Evolutionary conservation across 2,329 filamentous ascomycete species (phyloP).

Genomic region (Colletotrichum lentis): DNA sequence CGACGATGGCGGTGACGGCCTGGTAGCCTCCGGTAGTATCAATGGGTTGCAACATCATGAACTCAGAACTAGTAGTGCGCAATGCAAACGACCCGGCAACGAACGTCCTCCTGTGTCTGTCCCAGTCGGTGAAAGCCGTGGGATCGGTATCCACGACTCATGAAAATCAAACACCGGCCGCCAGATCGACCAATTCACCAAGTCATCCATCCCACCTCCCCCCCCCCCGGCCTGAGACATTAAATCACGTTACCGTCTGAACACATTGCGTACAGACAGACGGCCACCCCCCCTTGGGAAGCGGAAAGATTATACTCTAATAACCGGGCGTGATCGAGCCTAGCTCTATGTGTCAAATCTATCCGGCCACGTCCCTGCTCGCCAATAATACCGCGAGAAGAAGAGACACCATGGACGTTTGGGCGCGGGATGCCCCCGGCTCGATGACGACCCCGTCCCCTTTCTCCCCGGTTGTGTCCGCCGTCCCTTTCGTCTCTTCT

Average conservation of each 20-base stretch:
- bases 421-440: slow-evolving; percentile 33
- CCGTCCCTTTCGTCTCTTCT: not conserved
- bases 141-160: slow-evolving; percentile 1
- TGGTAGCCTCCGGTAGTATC: not conserved
- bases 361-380: slow-evolving; percentile 9
- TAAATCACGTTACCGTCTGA: not conserved
- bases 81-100: not conserved
- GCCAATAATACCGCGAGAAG: slow-evolving; percentile 25
- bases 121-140: not conserved
- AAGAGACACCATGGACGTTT: not conserved
- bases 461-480: slow-evolving; percentile 13
- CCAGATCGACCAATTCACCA: not conserved
- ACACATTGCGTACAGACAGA: not conserved
- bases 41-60: slow-evolving; percentile 12
- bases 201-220: too few relatives aligned
- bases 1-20: slow-evolving; percentile 5
- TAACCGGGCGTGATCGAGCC: slow-evolving; percentile 1
- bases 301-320: slow-evolving; percentile 24
- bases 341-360: slow-evolving; percentile 33
- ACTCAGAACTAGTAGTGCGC: not conserved
- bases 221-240: not conserved
- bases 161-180: not conserved
- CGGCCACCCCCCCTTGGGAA: slow-evolving; percentile 6
- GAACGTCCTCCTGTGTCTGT: too few relatives aligned
- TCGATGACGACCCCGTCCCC: slow-evolving; percentile 29